Percentiles rank a stretch among this genome's conserved stretches.
These are phyloP conservation scores for Globisporangium paddicum DNA, from an alignment of 352 stramenopile genomes.

Conservation along the genomic window DNA sequence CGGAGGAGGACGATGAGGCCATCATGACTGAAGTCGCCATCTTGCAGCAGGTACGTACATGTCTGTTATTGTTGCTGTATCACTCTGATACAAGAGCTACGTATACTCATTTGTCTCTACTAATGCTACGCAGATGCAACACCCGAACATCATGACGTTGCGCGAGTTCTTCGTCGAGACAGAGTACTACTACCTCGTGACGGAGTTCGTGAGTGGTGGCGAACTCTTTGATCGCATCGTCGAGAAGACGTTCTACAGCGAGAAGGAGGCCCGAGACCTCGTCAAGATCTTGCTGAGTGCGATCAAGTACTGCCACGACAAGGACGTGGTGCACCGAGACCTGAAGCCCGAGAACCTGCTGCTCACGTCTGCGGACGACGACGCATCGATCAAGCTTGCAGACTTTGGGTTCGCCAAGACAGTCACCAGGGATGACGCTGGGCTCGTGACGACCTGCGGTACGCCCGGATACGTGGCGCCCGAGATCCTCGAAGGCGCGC, in stretches of 20 bases:
- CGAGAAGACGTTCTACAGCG: slow-evolving; percentile 83
- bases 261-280: slow-evolving; percentile 80
- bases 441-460: slow-evolving; percentile 69
- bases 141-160: slow-evolving; percentile 89
- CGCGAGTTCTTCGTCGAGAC: slow-evolving; percentile 89
- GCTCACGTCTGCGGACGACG: slow-evolving; percentile 74
- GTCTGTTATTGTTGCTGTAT: neutral
- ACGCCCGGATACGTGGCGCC: slow-evolving; percentile 77
- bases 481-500: slow-evolving; percentile 66
- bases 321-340: slow-evolving; percentile 79
- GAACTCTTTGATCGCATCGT: slow-evolving; percentile 91
- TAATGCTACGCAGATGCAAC: slow-evolving; percentile 45
- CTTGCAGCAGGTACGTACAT: slow-evolving; percentile 44
- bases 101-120: neutral
- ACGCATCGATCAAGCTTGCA: slow-evolving; percentile 89
- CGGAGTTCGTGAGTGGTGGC: slow-evolving; percentile 80
- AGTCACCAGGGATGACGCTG: slow-evolving; percentile 51
- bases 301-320: slow-evolving; percentile 87
- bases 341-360: slow-evolving; percentile 89
- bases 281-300: slow-evolving; percentile 75
- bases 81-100: neutral
- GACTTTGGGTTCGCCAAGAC: slow-evolving; percentile 94
- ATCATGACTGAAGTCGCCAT: slow-evolving; percentile 78
- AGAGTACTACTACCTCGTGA: slow-evolving; percentile 88
- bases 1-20: slow-evolving; percentile 71